A percentile compares a stretch with the other conserved stretches of the same genome.
Evolutionary conservation across 2,329 filamentous ascomycete species (phyloP).

Genomic region (Aspergillus sp.): DNA sequence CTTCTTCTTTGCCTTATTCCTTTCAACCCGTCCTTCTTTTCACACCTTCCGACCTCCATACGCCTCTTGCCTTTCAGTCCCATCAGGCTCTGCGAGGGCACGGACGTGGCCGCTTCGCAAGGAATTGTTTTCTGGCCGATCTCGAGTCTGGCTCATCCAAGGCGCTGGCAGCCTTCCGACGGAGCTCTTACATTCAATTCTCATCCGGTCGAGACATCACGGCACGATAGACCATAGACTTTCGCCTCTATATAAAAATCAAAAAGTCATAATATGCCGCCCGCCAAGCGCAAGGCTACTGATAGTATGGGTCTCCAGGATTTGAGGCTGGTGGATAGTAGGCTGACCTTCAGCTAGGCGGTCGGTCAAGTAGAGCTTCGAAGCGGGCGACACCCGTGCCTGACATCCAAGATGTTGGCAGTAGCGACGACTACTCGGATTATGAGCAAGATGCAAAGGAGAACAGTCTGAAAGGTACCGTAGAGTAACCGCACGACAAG

Average conservation of each 20-base stretch:
- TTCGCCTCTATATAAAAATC: constrained; percentile 4
- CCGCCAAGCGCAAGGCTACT: constrained; percentile 68
- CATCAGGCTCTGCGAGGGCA: not conserved
- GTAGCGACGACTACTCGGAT: constrained; percentile 59
- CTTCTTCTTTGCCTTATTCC: constrained; percentile 3
- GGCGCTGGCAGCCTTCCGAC: constrained; percentile 22
- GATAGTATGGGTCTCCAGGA: constrained; percentile 44
- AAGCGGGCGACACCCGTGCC: constrained; percentile 50
- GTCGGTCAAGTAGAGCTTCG: constrained; percentile 46
- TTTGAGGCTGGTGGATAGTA: constrained; percentile 19
- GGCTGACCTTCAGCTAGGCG: constrained; percentile 40
- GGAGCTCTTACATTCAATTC: constrained; percentile 10
- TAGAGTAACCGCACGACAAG: constrained; percentile 13
- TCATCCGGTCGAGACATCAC: constrained; percentile 1
- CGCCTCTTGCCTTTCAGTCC: not conserved
- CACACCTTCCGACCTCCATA: not conserved
- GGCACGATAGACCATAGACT: constrained; percentile 19
- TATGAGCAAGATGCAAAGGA: constrained; percentile 51
- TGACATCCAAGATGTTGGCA: constrained; percentile 46
- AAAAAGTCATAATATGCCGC: constrained; percentile 50
- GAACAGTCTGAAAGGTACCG: constrained; percentile 48
- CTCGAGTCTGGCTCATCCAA: constrained; percentile 9
- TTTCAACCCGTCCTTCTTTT: constrained; percentile 1
- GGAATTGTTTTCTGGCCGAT: not conserved
- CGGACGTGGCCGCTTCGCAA: not conserved